These are phyloP conservation scores for Carpinus viminea DNA, from an alignment of 306 rosid genomes.

Conservation along the genomic window DNA sequence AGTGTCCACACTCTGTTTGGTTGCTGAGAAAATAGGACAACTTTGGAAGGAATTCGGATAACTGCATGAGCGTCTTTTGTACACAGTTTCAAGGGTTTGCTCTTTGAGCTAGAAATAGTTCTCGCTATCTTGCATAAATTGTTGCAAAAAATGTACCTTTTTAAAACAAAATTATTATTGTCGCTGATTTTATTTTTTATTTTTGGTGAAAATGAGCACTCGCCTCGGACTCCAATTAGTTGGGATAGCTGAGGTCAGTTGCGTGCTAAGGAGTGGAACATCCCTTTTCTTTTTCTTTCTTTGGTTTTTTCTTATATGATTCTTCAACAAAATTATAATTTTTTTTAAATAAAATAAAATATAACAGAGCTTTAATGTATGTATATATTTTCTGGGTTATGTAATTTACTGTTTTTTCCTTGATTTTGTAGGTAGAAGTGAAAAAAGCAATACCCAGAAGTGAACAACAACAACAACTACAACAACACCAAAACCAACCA, in stretches of 20 bases:
- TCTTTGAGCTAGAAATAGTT: neutral
- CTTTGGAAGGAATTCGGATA: neutral
- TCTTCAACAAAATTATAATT: no score
- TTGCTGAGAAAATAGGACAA: neutral
- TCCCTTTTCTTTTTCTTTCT: neutral
- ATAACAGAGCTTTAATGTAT: neutral
- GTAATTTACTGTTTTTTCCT: constrained; percentile 18
- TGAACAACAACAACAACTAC: constrained; percentile 48
- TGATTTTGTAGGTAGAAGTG: constrained; percentile 58
- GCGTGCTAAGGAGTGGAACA: neutral
- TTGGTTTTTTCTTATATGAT: neutral
- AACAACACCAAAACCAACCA: constrained; percentile 41
- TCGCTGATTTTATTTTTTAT: no score
- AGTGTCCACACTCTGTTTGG: neutral
- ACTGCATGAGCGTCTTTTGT: neutral
- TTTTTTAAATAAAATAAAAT: neutral
- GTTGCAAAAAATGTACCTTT: neutral
- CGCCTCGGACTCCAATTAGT: neutral
- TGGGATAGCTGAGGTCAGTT: neutral
- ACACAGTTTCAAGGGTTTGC: neutral
- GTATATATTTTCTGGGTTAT: constrained; percentile 3
- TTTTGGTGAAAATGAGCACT: neutral
- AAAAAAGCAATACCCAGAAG: constrained; percentile 64
- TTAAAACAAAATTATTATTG: no score
- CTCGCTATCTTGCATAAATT: neutral